Conservation (phyloP, 164 flowering plant genomes). For the Liriodendron chinense region DNA sequence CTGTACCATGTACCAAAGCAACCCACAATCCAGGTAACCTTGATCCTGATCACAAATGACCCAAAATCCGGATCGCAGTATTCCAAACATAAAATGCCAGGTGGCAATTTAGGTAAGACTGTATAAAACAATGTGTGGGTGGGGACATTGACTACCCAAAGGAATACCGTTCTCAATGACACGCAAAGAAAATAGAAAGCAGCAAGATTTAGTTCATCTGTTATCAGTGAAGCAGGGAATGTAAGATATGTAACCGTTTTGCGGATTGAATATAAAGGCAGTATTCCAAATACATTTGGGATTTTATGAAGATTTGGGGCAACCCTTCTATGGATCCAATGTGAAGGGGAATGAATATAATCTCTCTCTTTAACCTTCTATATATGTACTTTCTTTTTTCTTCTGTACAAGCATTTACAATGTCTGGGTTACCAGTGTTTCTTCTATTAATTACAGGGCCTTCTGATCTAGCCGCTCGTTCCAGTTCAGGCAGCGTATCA, state of each 20-base stretch:
- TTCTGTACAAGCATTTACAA: conserved; percentile 43
- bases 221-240: neutral
- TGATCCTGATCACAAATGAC: too few relatives aligned
- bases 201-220: neutral
- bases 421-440: neutral
- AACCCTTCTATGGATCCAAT: conserved; percentile 16
- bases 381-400: conserved; percentile 4
- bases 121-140: too few relatives aligned
- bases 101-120: too few relatives aligned
- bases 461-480: conserved; percentile 94
- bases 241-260: neutral
- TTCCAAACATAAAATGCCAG: too few relatives aligned
- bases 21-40: too few relatives aligned
- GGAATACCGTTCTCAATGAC: too few relatives aligned
- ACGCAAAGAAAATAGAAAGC: neutral
- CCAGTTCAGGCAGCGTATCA: conserved; percentile 96
- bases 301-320: conserved; percentile 3
- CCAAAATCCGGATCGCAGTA: too few relatives aligned
- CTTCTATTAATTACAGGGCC: conserved; percentile 53
- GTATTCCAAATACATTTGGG: neutral
- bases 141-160: too few relatives aligned
- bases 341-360: conserved; percentile 9
- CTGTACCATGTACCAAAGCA: too few relatives aligned
- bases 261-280: neutral
- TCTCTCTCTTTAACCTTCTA: conserved; percentile 7